Evolutionary conservation across 768 basidiomycete species (phyloP), one percentile per base, ranked within the genome.

Genomic region (Chiua virens): DNA sequence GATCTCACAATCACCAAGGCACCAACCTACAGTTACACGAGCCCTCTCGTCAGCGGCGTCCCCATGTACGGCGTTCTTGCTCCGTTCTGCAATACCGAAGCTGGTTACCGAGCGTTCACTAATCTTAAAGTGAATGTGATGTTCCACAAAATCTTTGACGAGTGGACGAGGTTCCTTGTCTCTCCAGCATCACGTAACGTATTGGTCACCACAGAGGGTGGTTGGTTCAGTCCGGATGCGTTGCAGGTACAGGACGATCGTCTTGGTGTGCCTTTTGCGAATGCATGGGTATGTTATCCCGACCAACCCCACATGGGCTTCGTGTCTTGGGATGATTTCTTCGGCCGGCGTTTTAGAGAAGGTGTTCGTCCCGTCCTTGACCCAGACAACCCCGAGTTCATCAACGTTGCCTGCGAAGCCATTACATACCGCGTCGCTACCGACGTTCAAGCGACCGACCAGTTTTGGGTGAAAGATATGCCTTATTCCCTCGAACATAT

Each of bases 401-500:
- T 86, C 58, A 73, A 67, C 52, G 75, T 70, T 51, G 68, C 78
- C 11, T 85, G 83, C 70, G 83, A 86, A 60, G 79, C 78, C 14
- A 72, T 65, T 17, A 62, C 79, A 6, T 75, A 78, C 61, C 67
- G 72, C 34, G 70, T 80, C 38, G 65, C 63, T 2, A 27, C 39
- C 30, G 53, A 77, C 50, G 75, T 80, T 27, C 58, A 77, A 45
- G 61, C 59, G 3, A 62, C 61, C 5, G 80, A 82, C 49, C 56
- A 61, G 34, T 84, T 86, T 65, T 86, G 81, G 82, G 57, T 84
- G 64, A 86, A 86, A 59, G 79, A 74, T 0, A 70, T 83, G 57
- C 75, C 78, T 0, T 86, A 86, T 63, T 85, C 83, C 4, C 77
- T 85, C 40, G 32, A 61, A 8, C 74, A 84, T 57, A 81, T 85